These are phyloP conservation scores for Fraxinus latifolia DNA, from an alignment of 305 asterid species.

Conservation along the genomic window DNA sequence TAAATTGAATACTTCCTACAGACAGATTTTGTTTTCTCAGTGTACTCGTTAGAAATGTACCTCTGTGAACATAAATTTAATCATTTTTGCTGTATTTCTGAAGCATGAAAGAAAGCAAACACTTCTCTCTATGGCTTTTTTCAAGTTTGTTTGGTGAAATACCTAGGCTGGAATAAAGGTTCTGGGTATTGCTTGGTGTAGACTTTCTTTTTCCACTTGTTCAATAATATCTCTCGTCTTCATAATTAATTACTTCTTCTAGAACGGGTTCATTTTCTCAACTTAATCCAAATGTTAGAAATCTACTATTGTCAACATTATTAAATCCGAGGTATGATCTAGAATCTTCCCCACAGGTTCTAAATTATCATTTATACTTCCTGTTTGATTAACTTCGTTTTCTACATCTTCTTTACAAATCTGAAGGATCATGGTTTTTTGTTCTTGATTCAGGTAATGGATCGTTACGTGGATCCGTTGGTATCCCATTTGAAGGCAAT, in stretches of 20 bases:
- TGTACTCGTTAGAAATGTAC: conserved; percentile 30
- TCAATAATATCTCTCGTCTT: neutral
- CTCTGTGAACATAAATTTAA: conserved; percentile 51
- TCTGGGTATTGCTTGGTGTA: neutral
- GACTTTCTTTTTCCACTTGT: neutral
- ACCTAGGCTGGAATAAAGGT: neutral
- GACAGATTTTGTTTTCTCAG: neutral
- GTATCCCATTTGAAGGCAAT: conserved; percentile 80
- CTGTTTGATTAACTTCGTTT: neutral
- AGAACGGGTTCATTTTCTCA: neutral
- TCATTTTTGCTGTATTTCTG: neutral
- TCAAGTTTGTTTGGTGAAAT: neutral
- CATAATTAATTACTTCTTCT: neutral
- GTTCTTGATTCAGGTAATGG: conserved; percentile 67
- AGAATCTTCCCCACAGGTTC: neutral
- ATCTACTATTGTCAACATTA: neutral
- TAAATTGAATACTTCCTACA: neutral
- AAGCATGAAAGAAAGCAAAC: neutral
- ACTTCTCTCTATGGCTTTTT: neutral
- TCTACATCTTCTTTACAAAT: neutral
- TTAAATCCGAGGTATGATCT: neutral
- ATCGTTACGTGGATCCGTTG: conserved; percentile 96
- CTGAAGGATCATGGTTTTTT: neutral
- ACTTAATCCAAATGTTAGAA: neutral
- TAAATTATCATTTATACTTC: neutral